These are phyloP conservation scores for Ilyonectria sp. DNA, from an alignment of 2,329 filamentous ascomycete species.

Conservation along the genomic window DNA sequence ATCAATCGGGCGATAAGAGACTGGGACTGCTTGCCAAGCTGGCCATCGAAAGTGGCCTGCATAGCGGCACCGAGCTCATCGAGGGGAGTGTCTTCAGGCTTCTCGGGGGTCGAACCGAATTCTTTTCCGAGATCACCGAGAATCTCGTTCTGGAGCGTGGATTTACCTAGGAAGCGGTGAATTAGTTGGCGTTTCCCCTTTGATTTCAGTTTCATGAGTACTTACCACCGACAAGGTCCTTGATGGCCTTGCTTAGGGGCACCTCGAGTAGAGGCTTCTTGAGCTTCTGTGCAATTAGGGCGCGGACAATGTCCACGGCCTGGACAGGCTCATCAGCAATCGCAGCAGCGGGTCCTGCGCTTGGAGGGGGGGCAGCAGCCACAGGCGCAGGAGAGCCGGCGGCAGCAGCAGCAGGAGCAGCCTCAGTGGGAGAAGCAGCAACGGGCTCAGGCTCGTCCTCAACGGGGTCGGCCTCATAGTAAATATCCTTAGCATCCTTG, in stretches of 20 bases:
- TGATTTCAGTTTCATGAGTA: constrained; percentile 37
- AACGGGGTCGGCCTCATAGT: constrained; percentile 97
- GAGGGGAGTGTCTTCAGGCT: constrained; percentile 96
- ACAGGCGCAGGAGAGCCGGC: constrained; percentile 69
- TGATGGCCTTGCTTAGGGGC: constrained; percentile 96
- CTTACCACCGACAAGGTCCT: constrained; percentile 96
- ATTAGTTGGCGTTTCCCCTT: constrained; percentile 27
- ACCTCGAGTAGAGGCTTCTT: constrained; percentile 94
- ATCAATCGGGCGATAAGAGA: constrained; percentile 95
- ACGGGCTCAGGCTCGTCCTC: constrained; percentile 86
- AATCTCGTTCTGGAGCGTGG: constrained; percentile 98
- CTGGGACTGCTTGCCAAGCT: constrained; percentile 95
- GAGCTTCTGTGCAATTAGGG: constrained; percentile 95
- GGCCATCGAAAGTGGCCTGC: constrained; percentile 99
- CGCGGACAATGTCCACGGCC: constrained; percentile 90
- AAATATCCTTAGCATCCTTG: constrained; percentile 99
- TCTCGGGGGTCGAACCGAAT: constrained; percentile 97
- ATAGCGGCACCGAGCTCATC: constrained; percentile 96
- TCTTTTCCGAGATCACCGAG: constrained; percentile 98
- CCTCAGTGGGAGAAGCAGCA: constrained; percentile 63
- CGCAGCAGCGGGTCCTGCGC: constrained; percentile 87
- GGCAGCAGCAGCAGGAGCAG: constrained; percentile 68
- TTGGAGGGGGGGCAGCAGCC: constrained; percentile 73
- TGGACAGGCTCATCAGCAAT: constrained; percentile 90
- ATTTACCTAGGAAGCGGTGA: constrained; percentile 79